A percentile compares a stretch with the other conserved stretches of the same genome.
These are phyloP conservation scores for Microcera coccophila DNA, from an alignment of 2,329 filamentous ascomycete species.

Conservation along the genomic window DNA sequence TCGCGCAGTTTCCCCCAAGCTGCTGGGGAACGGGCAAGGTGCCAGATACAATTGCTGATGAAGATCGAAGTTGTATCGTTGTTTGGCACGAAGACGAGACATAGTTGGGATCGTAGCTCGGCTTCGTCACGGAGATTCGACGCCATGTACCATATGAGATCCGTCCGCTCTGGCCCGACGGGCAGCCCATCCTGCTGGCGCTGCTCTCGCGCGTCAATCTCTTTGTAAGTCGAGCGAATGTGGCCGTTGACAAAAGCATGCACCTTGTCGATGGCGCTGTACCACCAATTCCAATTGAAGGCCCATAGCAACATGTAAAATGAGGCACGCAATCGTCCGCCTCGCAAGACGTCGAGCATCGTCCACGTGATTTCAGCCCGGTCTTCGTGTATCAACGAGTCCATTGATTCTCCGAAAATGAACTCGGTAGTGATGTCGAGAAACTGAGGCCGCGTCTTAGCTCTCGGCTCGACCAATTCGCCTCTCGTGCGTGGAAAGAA, in stretches of 20 bases:
- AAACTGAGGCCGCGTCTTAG: slow-evolving; percentile 8
- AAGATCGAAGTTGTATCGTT: slow-evolving; percentile 17
- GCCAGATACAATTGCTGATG: slow-evolving; percentile 13
- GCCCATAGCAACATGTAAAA: slow-evolving; percentile 16
- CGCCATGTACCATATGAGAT: slow-evolving; percentile 16
- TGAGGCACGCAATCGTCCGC: slow-evolving; percentile 12
- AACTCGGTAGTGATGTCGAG: no score
- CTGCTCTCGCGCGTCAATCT: slow-evolving; percentile 13
- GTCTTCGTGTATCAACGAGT: no score
- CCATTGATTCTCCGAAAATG: no score
- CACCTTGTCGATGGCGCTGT: slow-evolving; percentile 11
- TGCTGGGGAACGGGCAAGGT: slow-evolving; percentile 10
- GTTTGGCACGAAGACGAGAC: slow-evolving; percentile 15
- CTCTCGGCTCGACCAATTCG: no score
- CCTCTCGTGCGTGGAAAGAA: no score
- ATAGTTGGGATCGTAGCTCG: slow-evolving; percentile 12
- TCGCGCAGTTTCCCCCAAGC: slow-evolving; percentile 15
- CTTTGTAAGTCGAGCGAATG: slow-evolving; percentile 11
- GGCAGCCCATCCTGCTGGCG: slow-evolving; percentile 12
- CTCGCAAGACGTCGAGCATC: slow-evolving; percentile 15
- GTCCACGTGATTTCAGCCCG: slow-evolving; percentile 16
- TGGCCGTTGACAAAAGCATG: slow-evolving; percentile 15
- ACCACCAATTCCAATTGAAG: slow-evolving; percentile 19
- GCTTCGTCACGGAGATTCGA: slow-evolving; percentile 9
- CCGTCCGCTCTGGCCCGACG: slow-evolving; percentile 10